Evolutionary conservation across 345 rosid species (phyloP).

Genomic region (Eucalyptus cladocalyx): DNA sequence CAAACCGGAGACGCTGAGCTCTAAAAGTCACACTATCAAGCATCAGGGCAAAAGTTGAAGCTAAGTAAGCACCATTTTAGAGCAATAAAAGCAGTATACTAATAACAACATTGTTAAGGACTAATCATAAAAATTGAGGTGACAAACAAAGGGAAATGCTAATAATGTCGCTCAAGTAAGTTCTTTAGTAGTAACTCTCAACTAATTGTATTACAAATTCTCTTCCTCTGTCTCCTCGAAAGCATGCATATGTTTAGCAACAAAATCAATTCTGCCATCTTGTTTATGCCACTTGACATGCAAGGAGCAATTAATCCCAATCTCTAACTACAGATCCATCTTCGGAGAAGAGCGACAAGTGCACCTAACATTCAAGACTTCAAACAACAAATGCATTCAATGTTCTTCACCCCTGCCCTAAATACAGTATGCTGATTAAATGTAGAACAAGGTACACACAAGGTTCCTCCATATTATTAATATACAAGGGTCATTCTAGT

Average conservation of each 20-base stretch:
- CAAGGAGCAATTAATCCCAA: not conserved
- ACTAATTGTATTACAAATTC: not conserved
- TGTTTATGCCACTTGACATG: not conserved
- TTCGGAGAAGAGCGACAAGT: not conserved
- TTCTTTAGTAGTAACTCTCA: not conserved
- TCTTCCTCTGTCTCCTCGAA: not conserved
- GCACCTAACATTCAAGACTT: not conserved
- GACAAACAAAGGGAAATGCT: not conserved
- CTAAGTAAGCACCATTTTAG: not conserved
- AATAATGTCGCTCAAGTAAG: not conserved
- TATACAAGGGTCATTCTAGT: too few relatives aligned
- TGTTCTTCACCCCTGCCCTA: not conserved
- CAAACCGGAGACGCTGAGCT: constrained; percentile 14
- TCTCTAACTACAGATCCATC: not conserved
- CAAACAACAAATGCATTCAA: not conserved
- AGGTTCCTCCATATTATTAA: too few relatives aligned
- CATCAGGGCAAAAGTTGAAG: not conserved
- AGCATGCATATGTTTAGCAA: not conserved
- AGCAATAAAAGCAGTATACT: not conserved
- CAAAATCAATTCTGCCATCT: not conserved
- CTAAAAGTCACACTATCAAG: not conserved
- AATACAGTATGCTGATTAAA: not conserved
- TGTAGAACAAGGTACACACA: not conserved
- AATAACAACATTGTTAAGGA: not conserved
- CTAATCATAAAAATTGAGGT: not conserved